Evolutionary conservation across 1,139 yeast species (phyloP).

Genomic region (Pichia sp.): DNA sequence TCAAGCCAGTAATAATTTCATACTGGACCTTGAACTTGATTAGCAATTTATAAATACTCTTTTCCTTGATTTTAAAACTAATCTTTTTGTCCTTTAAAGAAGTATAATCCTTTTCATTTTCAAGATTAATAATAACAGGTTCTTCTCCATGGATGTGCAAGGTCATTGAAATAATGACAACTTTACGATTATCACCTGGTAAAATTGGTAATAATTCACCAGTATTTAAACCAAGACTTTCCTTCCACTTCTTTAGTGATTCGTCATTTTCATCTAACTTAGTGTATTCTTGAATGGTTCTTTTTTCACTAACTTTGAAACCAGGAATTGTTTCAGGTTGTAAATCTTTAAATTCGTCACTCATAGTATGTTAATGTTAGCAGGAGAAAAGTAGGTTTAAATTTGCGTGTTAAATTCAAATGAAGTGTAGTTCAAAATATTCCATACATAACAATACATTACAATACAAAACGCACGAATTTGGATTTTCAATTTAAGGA

Average conservation of each 20-base stretch:
- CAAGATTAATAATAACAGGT: conserved; percentile 61
- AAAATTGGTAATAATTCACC: conserved; percentile 55
- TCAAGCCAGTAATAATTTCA: conserved; percentile 76
- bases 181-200: conserved; percentile 69
- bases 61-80: conserved; percentile 71
- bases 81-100: conserved; percentile 47
- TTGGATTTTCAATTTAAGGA: no score
- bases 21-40: conserved; percentile 83
- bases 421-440: no score
- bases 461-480: no score
- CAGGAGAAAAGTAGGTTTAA: no score
- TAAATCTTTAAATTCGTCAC: conserved; percentile 42
- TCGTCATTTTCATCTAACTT: conserved; percentile 87
- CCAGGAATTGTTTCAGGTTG: conserved; percentile 59
- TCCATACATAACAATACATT: no score
- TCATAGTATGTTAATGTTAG: no score
- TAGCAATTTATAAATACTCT: conserved; percentile 62
- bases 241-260: conserved; percentile 88
- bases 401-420: no score
- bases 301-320: conserved; percentile 77
- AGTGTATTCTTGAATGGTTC: conserved; percentile 79
- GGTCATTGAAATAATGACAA: conserved; percentile 72
- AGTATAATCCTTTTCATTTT: conserved; percentile 38
- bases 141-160: conserved; percentile 58
- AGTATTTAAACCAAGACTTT: conserved; percentile 65